Percentiles rank a stretch among this genome's conserved stretches.
Conservation (phyloP, 805 yeast genomes). For the Nakazawaea pomicola region DNA sequence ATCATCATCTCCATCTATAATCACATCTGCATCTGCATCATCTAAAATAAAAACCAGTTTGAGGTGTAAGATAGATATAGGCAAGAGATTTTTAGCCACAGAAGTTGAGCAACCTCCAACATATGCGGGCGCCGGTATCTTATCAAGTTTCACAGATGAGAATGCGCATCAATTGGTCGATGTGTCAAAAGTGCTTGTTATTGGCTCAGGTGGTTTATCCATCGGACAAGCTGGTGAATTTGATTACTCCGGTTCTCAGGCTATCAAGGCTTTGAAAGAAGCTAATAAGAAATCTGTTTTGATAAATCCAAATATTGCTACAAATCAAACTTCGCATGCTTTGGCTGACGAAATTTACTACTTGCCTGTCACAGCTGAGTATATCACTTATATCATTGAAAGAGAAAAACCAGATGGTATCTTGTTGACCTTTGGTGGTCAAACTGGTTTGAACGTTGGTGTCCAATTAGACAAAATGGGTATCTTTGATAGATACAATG, state of each 20-base stretch:
- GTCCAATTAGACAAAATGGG: conserved; percentile 94
- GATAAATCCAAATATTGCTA: conserved; percentile 94
- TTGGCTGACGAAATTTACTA: conserved; percentile 94
- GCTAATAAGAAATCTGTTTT: conserved; percentile 81
- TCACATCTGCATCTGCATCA: neutral
- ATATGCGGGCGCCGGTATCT: conserved; percentile 61
- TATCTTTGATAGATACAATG: conserved; percentile 81
- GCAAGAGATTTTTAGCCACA: conserved; percentile 16
- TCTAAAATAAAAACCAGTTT: no score
- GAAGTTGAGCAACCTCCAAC: conserved; percentile 26
- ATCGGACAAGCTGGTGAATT: conserved; percentile 99
- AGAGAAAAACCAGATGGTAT: conserved; percentile 97
- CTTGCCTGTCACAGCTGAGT: conserved; percentile 95
- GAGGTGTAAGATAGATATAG: no score
- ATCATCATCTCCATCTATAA: conserved; percentile 2
- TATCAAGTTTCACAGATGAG: conserved; percentile 53
- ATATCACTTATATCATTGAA: conserved; percentile 90
- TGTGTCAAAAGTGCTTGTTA: conserved; percentile 80
- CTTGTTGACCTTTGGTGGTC: conserved; percentile 96
- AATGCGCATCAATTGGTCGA: conserved; percentile 68
- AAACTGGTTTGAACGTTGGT: conserved; percentile 95
- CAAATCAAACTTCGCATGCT: conserved; percentile 93
- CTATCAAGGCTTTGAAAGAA: conserved; percentile 91
- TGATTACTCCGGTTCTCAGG: conserved; percentile 96
- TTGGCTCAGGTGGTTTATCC: conserved; percentile 96